Evolutionary conservation across 257 asterid genomes (phyloP).

Genomic region (Petrea volubilis): DNA sequence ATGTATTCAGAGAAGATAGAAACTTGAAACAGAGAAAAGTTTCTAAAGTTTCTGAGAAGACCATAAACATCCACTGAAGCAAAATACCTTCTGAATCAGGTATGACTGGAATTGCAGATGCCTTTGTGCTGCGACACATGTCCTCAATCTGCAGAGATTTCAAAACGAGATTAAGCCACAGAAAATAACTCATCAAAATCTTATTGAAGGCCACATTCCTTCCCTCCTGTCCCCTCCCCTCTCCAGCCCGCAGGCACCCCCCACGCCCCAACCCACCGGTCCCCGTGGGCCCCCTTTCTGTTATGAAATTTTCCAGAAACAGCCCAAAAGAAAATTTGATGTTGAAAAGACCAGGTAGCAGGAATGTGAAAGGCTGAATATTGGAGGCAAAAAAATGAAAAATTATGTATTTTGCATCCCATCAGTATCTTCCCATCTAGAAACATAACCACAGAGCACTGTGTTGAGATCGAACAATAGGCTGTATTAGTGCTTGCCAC

Average conservation of each 20-base stretch:
- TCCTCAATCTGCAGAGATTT: slow-evolving; percentile 72
- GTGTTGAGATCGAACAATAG: slow-evolving; percentile 12
- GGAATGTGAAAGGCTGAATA: slow-evolving; percentile 4
- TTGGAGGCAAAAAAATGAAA: background rate
- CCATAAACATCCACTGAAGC: slow-evolving; percentile 3
- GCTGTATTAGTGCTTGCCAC: background rate
- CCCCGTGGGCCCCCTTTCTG: too few relatives aligned
- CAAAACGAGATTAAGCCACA: slow-evolving; percentile 8
- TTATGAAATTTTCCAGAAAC: background rate
- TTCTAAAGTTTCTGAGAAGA: background rate
- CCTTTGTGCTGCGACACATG: slow-evolving; percentile 79
- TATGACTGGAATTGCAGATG: slow-evolving; percentile 88
- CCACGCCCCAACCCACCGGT: too few relatives aligned
- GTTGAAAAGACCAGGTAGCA: background rate
- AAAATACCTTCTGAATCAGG: slow-evolving; percentile 92
- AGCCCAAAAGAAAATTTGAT: background rate
- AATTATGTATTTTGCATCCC: background rate
- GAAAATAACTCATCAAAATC: background rate
- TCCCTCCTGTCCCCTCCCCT: slow-evolving; percentile 9
- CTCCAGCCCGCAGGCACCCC: too few relatives aligned
- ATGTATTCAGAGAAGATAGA: background rate
- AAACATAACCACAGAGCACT: background rate
- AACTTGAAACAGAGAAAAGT: slow-evolving; percentile 2
- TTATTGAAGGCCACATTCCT: background rate
- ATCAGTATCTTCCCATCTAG: background rate